Base-by-base conservation (phyloP, 1,284 basidiomycete species). In the Trichosporon sp. region DNA sequence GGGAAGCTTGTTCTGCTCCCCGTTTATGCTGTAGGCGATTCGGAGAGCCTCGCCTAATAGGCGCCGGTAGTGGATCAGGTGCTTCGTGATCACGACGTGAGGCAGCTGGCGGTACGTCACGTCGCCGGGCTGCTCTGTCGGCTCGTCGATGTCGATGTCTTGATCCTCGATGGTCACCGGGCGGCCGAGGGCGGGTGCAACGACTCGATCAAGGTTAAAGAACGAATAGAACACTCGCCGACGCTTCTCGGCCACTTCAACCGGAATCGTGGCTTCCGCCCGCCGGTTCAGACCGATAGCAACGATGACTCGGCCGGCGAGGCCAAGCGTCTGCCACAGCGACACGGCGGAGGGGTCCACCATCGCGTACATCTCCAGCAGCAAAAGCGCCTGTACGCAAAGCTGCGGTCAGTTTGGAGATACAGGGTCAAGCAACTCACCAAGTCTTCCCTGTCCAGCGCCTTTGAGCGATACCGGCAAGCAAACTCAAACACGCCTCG, bases 191-290 rank as follows among this genome's bases (percentile, higher is more conserved):
- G 76, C 77, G 3, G 74, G 67, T 8, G 79, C 76, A 6, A 81
- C 74, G 12, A 77, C 43, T 14, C 79, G 73, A 64, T 81, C 80
- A 1, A 81, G 71, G 64, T 77, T 80, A 75, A 77, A 81, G n/a
- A 79, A 70, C 12, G 76, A 73, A 65, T 75, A 78, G 73, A 79
- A 81, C 11, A 79, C 66, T 16, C 76, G 71, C n/a, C 74, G 75
- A 10, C 79, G 71, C 51, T 74, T 65, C 65, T 78, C 78, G 19
- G 74, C 74, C 1, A 75, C 56, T 10, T 73, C 68, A 0, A 71
- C 37, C 7, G 74, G 63, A 1, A 72, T 32, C 14, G 14, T 43
- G 2, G 73, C 63, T 48, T 77, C 76, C 8, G 78, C 73, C 7
- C 73, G 66, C n/a, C 77, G 74, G 67, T 81, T 78, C 12, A 81